Base-by-base conservation (phyloP, 306 rosid genomes). In the Glycine tomentella region DNA sequence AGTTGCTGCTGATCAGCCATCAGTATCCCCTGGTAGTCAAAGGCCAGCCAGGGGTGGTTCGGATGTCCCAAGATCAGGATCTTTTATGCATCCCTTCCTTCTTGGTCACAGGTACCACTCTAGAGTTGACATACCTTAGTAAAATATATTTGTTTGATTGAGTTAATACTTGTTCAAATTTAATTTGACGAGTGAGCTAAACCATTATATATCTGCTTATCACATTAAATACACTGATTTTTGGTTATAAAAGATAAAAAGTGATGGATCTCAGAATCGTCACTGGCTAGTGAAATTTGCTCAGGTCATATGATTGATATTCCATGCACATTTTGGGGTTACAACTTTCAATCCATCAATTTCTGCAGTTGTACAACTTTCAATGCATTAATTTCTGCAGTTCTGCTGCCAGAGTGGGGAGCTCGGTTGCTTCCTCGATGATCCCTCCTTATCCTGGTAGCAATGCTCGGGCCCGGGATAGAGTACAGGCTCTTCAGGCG, bases 401-500 rank as follows among this genome's bases (percentile, higher is more conserved):
- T 86, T 88, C 97, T 69, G 89, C 89, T 68, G 91, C 94, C 61
- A 92, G 99, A 86, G 91, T 91, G 33, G 98, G 97, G 59, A 92
- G 97, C 87, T 90, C 97, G 14, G 90, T 90, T 49, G 86, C 87
- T 16, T 91, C 99, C 7, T 87, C 99, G 42, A 92, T 93, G 97
- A 86, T 96, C 78, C 97, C 98, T 81, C 97, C 97, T 59, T 96
- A 96, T 73, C 99, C 93, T 1, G 97, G 98, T 49, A 96, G 98
- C 93, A 96, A 90, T 85, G 98, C 97, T 56, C 94, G 97, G 58
- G 87, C 94, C 51, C 97, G 91, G 63, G 97, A 93, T 79, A 89
- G 99, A 80, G 99, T 88, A 38, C 98, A 93, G 86, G 99, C 98
- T 74, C 97, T 96, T 52, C 97, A 96, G 84, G 98, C 99, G 16